Conservation (phyloP, 345 rosid genomes). For the Populus alba region DNA sequence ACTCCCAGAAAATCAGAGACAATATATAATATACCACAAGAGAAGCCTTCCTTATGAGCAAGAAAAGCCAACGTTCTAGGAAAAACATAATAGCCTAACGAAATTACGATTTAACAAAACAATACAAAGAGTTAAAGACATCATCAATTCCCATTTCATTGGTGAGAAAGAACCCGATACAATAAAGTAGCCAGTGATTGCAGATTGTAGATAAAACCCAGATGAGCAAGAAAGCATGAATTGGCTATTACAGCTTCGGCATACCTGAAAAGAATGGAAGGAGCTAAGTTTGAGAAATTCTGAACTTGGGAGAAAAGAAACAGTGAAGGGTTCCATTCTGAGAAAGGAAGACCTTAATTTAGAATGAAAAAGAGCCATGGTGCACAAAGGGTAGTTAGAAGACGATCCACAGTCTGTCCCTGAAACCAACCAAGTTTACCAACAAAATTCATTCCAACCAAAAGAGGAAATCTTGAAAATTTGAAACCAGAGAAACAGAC, state of each 20-base stretch:
- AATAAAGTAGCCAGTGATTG: not conserved
- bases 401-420: conserved; percentile 7
- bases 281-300: conserved; percentile 33
- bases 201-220: not conserved
- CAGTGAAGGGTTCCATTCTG: conserved; percentile 25
- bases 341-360: conserved; percentile 19
- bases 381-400: not conserved
- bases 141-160: not conserved
- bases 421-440: not conserved
- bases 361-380: conserved; percentile 18
- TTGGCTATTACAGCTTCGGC: not conserved
- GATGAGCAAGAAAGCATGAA: not conserved
- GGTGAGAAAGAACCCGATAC: not conserved
- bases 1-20: not conserved
- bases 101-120: not conserved
- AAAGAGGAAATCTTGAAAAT: not conserved
- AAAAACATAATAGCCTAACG: not conserved
- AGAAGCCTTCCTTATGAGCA: not conserved
- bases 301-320: conserved; percentile 19
- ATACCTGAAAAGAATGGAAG: conserved; percentile 52
- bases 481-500: not conserved
- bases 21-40: not conserved
- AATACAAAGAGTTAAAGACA: not conserved
- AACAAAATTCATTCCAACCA: not conserved
- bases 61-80: not conserved